Base-by-base conservation (phyloP, 148 eudicot species). In the Selenicereus undatus region DNA sequence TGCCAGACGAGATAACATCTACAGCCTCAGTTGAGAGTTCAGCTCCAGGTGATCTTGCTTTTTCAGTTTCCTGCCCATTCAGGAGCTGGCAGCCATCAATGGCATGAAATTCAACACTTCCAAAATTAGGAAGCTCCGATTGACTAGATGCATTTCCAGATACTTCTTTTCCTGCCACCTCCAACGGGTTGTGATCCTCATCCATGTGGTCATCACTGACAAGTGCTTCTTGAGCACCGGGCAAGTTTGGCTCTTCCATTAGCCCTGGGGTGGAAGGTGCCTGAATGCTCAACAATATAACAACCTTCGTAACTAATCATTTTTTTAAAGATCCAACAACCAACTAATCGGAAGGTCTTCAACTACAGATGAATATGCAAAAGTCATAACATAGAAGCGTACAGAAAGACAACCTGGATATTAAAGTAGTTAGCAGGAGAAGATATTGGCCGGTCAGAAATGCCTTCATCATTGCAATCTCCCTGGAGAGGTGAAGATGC, bases 251-350 rank as follows among this genome's bases (percentile, higher is more conserved):
- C 84, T 91, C 97, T 85, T 93, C 98, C 84, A 85, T 77, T 62
- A 96, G 79, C 71, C 95, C 95, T 32, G 99, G 99, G 74, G 99
- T 96, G 65, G 91, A 80, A 30, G 98, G 98, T 84, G 95, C 98
- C 85, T 95, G 97, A 81, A 86, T 81, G 88, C 73, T 83, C 89
- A 81, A 83, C 70, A 48, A 66, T 51, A 81, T 88, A 86, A 78
- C 39, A 26, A 43, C 48, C 69, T 29, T n/a, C 5, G 1, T 4
- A 36, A 77, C 51, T 64, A 35, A 48, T 76, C 76, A 45, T 20
- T 54, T 18, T 17, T 35, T 8, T n/a, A 0, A 77, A 62, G 68
- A 82, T 73, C 10, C 11, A 42, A 30, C 77, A 73, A 71, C 52
- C 26, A 11, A 56, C 32, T 11, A 72, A 39, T 48, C 73, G 5